Conservation (phyloP, 805 yeast genomes). For the Candida cerambycidarum region DNA sequence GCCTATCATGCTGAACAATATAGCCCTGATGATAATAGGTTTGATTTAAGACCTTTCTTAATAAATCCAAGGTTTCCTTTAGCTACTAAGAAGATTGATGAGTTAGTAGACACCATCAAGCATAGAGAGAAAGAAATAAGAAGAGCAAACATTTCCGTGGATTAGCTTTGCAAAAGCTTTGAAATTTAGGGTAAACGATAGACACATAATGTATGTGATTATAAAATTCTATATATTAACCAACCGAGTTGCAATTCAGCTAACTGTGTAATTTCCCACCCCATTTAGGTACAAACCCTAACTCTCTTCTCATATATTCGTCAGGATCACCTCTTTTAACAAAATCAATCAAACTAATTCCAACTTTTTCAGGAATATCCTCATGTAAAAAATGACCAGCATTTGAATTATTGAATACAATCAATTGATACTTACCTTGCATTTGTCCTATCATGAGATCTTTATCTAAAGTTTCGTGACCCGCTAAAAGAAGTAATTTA, state of each 20-base stretch:
- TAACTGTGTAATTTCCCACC: slow-evolving; percentile 29
- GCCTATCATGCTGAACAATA: slow-evolving; percentile 97
- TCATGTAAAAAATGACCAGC: slow-evolving; percentile 96
- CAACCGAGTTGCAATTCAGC: no score
- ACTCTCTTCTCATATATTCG: slow-evolving; percentile 28
- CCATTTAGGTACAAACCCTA: slow-evolving; percentile 38
- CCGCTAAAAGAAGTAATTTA: slow-evolving; percentile 78
- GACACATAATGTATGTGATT: no score
- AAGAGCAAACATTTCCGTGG: slow-evolving; percentile 43
- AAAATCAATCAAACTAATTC: slow-evolving; percentile 52
- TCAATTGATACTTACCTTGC: slow-evolving; percentile 94
- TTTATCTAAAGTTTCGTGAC: slow-evolving; percentile 85
- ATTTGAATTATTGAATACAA: slow-evolving; percentile 55
- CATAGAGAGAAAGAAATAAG: slow-evolving; percentile 37
- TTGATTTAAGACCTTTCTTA: slow-evolving; percentile 93
- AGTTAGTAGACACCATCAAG: slow-evolving; percentile 59
- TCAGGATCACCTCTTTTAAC: slow-evolving; percentile 46
- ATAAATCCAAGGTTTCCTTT: slow-evolving; percentile 86
- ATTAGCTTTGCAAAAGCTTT: slow-evolving; percentile 30
- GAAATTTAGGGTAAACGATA: no score
- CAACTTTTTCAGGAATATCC: slow-evolving; percentile 73
- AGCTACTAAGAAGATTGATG: slow-evolving; percentile 88
- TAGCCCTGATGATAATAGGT: slow-evolving; percentile 97
- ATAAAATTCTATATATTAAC: no score
- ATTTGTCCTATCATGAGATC: slow-evolving; percentile 90